Evolutionary conservation across 2,329 filamentous ascomycete genomes (phyloP).

Genomic region (Chalaropsis ovoidea): DNA sequence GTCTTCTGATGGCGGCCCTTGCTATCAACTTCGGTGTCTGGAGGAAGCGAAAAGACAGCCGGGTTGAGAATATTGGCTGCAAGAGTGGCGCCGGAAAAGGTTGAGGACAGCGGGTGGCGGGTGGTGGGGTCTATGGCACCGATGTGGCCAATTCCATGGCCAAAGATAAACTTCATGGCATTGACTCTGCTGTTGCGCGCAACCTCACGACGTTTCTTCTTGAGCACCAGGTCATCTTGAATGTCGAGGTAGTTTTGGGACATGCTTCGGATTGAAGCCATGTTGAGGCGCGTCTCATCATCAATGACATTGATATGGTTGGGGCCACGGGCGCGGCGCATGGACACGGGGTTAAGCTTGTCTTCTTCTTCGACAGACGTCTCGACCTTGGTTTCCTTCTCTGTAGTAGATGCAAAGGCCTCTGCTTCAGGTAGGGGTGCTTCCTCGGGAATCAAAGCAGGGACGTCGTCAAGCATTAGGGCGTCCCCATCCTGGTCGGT

Average conservation of each 20-base stretch:
- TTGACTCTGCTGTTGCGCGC: conserved; percentile 35
- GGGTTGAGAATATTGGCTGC: conserved; percentile 29
- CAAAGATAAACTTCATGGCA: conserved; percentile 31
- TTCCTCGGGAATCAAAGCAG: conserved; percentile 35
- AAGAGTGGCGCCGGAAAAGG: conserved; percentile 38
- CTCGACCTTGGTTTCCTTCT: conserved; percentile 23
- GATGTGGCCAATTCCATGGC: conserved; percentile 33
- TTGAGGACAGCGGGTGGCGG: conserved; percentile 37
- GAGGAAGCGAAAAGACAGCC: background rate
- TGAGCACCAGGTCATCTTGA: conserved; percentile 39
- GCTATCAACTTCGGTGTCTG: background rate
- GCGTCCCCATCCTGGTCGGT: conserved; percentile 26
- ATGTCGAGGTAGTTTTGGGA: conserved; percentile 41
- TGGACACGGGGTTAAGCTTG: conserved; percentile 23
- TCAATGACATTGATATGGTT: conserved; percentile 32
- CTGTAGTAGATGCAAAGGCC: conserved; percentile 29
- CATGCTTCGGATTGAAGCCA: conserved; percentile 29
- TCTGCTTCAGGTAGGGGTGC: conserved; percentile 35
- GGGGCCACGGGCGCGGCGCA: conserved; percentile 29
- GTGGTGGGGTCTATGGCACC: conserved; percentile 25
- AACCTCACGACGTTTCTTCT: conserved; percentile 30
- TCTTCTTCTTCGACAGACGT: conserved; percentile 25
- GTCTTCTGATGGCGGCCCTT: background rate
- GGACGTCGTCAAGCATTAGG: conserved; percentile 30
- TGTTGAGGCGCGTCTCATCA: conserved; percentile 28